Base-by-base conservation (phyloP, 495 filamentous ascomycete species). In the Rostrohypoxylon terebratum region DNA sequence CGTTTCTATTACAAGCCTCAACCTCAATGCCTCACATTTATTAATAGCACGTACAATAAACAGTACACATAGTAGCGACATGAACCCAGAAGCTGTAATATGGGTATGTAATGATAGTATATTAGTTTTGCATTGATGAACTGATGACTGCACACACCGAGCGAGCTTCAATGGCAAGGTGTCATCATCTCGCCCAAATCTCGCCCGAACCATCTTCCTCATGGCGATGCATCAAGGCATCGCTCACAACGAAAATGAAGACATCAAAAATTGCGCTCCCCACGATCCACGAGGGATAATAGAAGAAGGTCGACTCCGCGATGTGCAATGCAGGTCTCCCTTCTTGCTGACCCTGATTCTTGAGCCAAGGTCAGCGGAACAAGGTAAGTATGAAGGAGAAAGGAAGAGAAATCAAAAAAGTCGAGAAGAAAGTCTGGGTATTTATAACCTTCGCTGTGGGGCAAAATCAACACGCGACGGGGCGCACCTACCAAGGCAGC, bases 341-440 rank as follows among this genome's bases (percentile, higher is more conserved):
- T 65, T 20, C 70, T 54, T 73, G 25, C 59, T 28, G 44, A 42
- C 60, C n/a, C 59, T 42, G 47, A 50, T 64, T 55, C 65, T 60
- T 68, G 70, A 73, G 65, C 70, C 54, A 64, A 31, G 38, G 33
- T 55, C 21, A 36, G 58, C 25, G 42, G 51, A 50, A 62, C 65
- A 73, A 72, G 69, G 69, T 68, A 68, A 68, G 63, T 72, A 63
- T 74, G 75, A 76, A 73, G 69, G 63, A 74, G 78, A 78, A 75
- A 76, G 50, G 50, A 36, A 63, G 59, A 59, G 20, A 40, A 45
- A 60, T 55, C 18, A 55, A 28, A 55, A 42, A 67, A 10, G 18
- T 28, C 14, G 9, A 57, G 14, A 48, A 57, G 55, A 40, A 14
- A 28, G 21, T 2, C 28, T 31, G 31, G 51, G 14, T 55, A 34